Evolutionary conservation across 352 stramenopile genomes (phyloP).

Genomic region (Thraustochytrium sp.): DNA sequence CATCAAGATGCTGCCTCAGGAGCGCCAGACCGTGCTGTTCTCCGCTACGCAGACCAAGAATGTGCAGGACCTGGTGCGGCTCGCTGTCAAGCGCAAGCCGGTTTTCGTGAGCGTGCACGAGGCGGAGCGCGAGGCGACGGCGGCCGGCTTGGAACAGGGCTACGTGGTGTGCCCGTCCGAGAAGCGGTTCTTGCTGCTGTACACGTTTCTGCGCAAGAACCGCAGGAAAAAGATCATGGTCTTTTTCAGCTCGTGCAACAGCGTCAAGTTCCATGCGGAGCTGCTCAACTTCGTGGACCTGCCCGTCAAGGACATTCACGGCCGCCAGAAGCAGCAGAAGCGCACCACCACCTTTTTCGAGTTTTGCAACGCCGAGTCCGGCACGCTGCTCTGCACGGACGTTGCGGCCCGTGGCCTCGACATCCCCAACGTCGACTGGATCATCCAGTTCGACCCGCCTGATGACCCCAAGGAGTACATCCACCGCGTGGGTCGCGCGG

Average conservation of each 20-base stretch:
- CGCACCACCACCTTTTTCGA: constrained; percentile 98
- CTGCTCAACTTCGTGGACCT: constrained; percentile 99
- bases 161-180: constrained; percentile 95
- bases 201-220: constrained; percentile 99
- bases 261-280: constrained; percentile 97
- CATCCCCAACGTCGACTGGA: constrained; percentile 96
- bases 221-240: constrained; percentile 84
- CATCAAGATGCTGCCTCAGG: constrained; percentile 93
- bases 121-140: constrained; percentile 80
- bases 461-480: constrained; percentile 97
- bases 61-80: constrained; percentile 88
- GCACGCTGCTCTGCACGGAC: constrained; percentile 97
- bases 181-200: constrained; percentile 96
- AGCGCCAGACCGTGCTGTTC: constrained; percentile 98
- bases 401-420: constrained; percentile 93
- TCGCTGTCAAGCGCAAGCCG: constrained; percentile 79
- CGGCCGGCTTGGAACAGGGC: constrained; percentile 89
- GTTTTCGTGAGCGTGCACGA: constrained; percentile 93
- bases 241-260: constrained; percentile 82
- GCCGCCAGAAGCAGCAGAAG: constrained; percentile 98
- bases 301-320: constrained; percentile 96
- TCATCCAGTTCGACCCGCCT: constrained; percentile 98
- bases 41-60: constrained; percentile 97
- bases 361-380: constrained; percentile 93
- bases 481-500: constrained; percentile 60